Evolutionary conservation across 2,329 filamentous ascomycete genomes (phyloP).

Genomic region (Botrytis cinerea): DNA sequence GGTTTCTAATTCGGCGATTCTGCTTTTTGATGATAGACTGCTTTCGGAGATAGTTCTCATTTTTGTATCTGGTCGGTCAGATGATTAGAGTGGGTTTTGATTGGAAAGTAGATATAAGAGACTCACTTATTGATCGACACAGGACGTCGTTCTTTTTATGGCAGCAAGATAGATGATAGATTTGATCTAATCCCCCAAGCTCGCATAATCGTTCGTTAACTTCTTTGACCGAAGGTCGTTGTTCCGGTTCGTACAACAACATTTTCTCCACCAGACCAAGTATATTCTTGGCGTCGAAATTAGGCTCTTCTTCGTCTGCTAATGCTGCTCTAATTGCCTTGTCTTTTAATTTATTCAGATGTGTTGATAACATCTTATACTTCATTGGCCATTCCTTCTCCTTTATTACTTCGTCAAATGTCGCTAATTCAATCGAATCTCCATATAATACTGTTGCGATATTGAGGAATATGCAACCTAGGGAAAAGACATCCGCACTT

Average conservation of each 20-base stretch:
- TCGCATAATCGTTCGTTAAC: conserved; percentile 51
- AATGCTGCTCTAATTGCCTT: conserved; percentile 28
- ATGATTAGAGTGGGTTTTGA: not conserved
- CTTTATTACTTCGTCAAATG: conserved; percentile 46
- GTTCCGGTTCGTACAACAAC: conserved; percentile 52
- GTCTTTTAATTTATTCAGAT: conserved; percentile 27
- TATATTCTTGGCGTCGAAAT: conserved; percentile 43
- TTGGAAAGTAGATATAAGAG: too few species aligned
- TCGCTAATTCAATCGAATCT: conserved; percentile 40
- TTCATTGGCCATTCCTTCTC: conserved; percentile 43
- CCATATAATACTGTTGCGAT: conserved; percentile 50
- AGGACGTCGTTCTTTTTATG: conserved; percentile 44
- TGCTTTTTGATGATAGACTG: conserved; percentile 9
- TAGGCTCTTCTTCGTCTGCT: conserved; percentile 28
- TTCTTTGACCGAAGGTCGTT: conserved; percentile 52
- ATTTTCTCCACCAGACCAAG: conserved; percentile 52
- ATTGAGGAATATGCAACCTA: conserved; percentile 50
- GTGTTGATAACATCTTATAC: conserved; percentile 30
- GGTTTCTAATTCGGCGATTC: conserved; percentile 25
- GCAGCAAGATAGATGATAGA: conserved; percentile 51
- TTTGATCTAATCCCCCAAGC: conserved; percentile 51
- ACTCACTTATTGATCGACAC: conserved; percentile 43
- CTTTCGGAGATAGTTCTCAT: conserved; percentile 28
- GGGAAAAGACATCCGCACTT: conserved; percentile 51
- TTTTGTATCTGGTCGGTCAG: conserved; percentile 29